Base-by-base conservation (phyloP, 306 rosid genomes). In the Pterocarpus macrocarpus region DNA sequence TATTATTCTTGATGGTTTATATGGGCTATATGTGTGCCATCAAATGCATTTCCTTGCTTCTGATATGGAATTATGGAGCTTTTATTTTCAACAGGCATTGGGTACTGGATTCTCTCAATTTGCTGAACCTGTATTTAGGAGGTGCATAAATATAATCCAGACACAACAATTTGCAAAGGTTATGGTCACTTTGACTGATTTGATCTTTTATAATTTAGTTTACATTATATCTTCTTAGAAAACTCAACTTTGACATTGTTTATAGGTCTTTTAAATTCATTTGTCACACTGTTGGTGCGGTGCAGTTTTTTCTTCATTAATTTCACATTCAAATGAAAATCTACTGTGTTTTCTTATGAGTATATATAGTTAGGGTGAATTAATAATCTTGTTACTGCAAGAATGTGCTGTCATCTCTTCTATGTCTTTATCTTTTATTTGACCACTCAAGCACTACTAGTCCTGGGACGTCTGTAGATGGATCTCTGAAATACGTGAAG, bases 91-190 rank as follows among this genome's bases (percentile, higher is more conserved):
- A 68, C 91, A 96, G 99, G 99, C 98, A 49, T 69, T 96, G 90
- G 98, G 99, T 56, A 74, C 91, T 1, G 99, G 98, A 84, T 96
- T 96, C 83, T 61, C 99, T 75, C 96, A 85, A 82, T 96, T 94
- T 64, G 92, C 99, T 34, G 97, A 90, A 83, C 98, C 99, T 44
- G 99, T 96, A 77, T 96, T 88, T 83, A 94, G 88, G 93, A 94
- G 99, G 87, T 96, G 99, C 88, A 92, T 94, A 85, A 89, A 76
- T 88, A 96, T 96, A 88, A 90, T 96, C 67, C 98, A 94, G 89
- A 85, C 88, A 69, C 99, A 96, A 85, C 97, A 86, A 79, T 81
- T 89, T 79, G 97, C 99, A 3, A 96, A 94, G 99, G 99, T 96
- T 64, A 57, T 30, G 69, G 63, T 71, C 79, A 64, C 75, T 82